These are phyloP conservation scores for Claviceps sp. DNA, from an alignment of 2,329 filamentous ascomycete species.

Conservation along the genomic window DNA sequence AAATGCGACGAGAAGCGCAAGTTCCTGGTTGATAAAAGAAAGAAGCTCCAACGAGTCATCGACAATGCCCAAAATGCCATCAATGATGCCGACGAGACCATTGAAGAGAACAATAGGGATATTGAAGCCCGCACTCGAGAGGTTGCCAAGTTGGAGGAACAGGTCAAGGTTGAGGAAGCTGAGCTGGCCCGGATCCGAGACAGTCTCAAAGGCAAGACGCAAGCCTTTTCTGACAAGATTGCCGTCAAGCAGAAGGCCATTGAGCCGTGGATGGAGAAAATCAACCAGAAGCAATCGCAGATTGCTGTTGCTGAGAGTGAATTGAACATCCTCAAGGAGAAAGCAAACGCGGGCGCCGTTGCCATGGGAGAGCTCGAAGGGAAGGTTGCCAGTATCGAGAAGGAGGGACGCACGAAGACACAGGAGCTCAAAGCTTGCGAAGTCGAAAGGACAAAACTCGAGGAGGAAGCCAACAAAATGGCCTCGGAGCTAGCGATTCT, in stretches of 20 bases:
- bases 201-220: slow-evolving; percentile 85
- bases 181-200: slow-evolving; percentile 77
- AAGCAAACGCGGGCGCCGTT: slow-evolving; percentile 73
- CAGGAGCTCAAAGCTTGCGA: slow-evolving; percentile 65
- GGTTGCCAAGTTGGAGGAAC: slow-evolving; percentile 60
- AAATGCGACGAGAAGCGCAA: slow-evolving; percentile 98
- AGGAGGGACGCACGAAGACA: slow-evolving; percentile 56
- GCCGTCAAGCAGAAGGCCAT: slow-evolving; percentile 82
- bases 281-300: slow-evolving; percentile 88
- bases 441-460: slow-evolving; percentile 54
- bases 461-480: slow-evolving; percentile 61
- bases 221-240: slow-evolving; percentile 86
- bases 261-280: slow-evolving; percentile 93
- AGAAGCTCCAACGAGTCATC: slow-evolving; percentile 86
- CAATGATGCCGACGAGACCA: slow-evolving; percentile 61
- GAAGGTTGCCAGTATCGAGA: slow-evolving; percentile 63
- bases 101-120: slow-evolving; percentile 65
- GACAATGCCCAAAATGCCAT: slow-evolving; percentile 61
- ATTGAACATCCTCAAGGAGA: slow-evolving; percentile 79
- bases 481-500: slow-evolving; percentile 62
- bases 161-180: slow-evolving; percentile 65
- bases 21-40: slow-evolving; percentile 78
- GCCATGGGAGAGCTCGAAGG: slow-evolving; percentile 71
- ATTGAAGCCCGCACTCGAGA: slow-evolving; percentile 66
- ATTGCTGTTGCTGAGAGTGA: slow-evolving; percentile 94